Percentiles rank a stretch among this genome's conserved stretches.
These are phyloP conservation scores for Phyllostachys edulis DNA, from an alignment of 176 grass and related monocot species.

Conservation along the genomic window DNA sequence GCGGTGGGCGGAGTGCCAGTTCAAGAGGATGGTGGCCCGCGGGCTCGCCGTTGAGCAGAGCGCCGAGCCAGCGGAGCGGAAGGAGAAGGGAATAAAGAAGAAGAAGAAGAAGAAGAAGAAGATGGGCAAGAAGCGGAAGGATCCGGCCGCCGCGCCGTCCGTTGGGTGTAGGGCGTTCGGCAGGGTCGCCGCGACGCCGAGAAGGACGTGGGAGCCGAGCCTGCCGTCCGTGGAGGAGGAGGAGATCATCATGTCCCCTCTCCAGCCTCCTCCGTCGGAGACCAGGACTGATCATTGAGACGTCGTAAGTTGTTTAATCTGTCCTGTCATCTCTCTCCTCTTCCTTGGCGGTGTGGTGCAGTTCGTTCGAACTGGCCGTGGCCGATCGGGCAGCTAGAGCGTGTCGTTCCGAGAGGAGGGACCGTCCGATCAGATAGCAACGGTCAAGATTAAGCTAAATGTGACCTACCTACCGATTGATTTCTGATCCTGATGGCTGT, in stretches of 20 bases:
- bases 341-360: not conserved
- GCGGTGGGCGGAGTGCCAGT: slow-evolving; percentile 22
- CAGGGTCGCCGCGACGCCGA: not conserved
- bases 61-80: not conserved
- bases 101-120: not conserved
- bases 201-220: slow-evolving; percentile 48
- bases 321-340: no score
- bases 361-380: no score
- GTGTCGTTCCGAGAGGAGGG: no score
- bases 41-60: slow-evolving; percentile 24
- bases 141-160: not conserved
- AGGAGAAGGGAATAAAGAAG: not conserved
- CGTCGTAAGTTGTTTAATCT: not conserved
- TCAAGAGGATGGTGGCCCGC: slow-evolving; percentile 8
- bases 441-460: no score
- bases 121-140: not conserved
- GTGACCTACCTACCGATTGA: no score
- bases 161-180: no score
- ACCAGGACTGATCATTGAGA: not conserved
- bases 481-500: no score
- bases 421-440: no score
- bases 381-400: no score
- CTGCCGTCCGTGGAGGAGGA: slow-evolving; percentile 51
- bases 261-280: not conserved
- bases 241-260: not conserved